phyloP scores from a whole-genome alignment of 2,329 filamentous ascomycete genomes.

The Fusarium praegraminearum region DNA sequence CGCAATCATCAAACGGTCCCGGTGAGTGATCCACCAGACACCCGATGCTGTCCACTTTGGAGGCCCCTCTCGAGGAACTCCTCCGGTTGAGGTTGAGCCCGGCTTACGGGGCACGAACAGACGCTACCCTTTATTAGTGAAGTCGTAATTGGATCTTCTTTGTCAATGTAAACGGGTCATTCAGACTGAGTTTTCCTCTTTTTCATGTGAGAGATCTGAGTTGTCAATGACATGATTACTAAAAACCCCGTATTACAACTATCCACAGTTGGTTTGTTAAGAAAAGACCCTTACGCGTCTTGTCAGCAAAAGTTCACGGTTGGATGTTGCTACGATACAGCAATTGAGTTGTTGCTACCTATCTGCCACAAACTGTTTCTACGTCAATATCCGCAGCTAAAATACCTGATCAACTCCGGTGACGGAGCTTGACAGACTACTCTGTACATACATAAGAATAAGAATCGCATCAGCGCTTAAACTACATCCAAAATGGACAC shows the following conservation, averaged over 20 bases:
- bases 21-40: slow-evolving; percentile 23
- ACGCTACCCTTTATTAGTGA: slow-evolving; percentile 18
- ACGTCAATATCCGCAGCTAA: neutral
- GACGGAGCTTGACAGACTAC: slow-evolving; percentile 8
- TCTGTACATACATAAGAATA: neutral
- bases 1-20: slow-evolving; percentile 34
- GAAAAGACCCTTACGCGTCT: slow-evolving; percentile 21
- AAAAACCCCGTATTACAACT: neutral
- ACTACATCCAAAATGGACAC: slow-evolving; percentile 11
- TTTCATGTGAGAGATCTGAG: slow-evolving; percentile 10
- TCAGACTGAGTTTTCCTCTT: slow-evolving; percentile 15
- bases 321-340: neutral
- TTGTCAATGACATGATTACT: neutral
- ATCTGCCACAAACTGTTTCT: neutral
- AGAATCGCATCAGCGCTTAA: slow-evolving; percentile 5
- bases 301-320: neutral
- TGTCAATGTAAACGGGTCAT: slow-evolving; percentile 1
- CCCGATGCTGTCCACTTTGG: slow-evolving; percentile 36
- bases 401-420: slow-evolving; percentile 6
- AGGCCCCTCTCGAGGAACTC: slow-evolving; percentile 27
- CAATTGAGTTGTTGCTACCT: neutral
- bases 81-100: slow-evolving; percentile 27
- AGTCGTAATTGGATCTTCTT: slow-evolving; percentile 20
- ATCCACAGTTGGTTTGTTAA: neutral
- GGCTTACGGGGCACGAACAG: slow-evolving; percentile 23